These are phyloP conservation scores for Phytopythium aichiense DNA, from an alignment of 352 stramenopile genomes.

Conservation along the genomic window DNA sequence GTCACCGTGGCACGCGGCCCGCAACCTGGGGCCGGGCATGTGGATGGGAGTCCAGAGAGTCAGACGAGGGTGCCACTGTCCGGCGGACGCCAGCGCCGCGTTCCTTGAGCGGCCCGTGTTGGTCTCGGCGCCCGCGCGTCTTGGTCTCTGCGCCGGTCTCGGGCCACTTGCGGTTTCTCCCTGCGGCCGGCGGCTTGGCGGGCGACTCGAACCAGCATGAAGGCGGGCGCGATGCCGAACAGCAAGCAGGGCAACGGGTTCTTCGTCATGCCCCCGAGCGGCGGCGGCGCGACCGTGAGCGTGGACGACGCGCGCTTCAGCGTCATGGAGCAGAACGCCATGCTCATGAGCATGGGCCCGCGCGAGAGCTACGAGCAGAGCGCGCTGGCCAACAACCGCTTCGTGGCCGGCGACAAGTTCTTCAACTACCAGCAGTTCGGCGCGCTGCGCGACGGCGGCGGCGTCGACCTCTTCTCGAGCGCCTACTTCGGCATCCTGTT, in stretches of 20 bases:
- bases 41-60: not conserved
- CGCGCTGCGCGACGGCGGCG: conserved; percentile 49
- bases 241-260: conserved; percentile 25
- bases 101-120: not conserved
- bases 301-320: conserved; percentile 24
- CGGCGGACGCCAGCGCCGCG: not conserved
- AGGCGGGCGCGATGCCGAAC: conserved; percentile 12
- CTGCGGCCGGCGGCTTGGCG: not conserved
- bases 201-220: not conserved
- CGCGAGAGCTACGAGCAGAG: conserved; percentile 27
- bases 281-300: conserved; percentile 11
- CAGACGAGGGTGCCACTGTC: not conserved
- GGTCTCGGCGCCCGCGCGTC: not conserved
- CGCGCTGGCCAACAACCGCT: conserved; percentile 30
- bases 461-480: conserved; percentile 56
- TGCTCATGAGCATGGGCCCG: conserved; percentile 21
- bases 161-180: not conserved
- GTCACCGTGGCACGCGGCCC: too few species aligned
- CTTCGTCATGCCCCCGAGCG: conserved; percentile 16
- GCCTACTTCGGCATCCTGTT: conserved; percentile 56
- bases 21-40: not conserved
- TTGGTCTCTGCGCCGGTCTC: not conserved
- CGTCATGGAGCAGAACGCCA: conserved; percentile 7
- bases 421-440: conserved; percentile 75
- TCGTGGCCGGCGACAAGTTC: conserved; percentile 48